phyloP scores from a whole-genome alignment of 345 rosid species.

The Jatropha curcas region DNA sequence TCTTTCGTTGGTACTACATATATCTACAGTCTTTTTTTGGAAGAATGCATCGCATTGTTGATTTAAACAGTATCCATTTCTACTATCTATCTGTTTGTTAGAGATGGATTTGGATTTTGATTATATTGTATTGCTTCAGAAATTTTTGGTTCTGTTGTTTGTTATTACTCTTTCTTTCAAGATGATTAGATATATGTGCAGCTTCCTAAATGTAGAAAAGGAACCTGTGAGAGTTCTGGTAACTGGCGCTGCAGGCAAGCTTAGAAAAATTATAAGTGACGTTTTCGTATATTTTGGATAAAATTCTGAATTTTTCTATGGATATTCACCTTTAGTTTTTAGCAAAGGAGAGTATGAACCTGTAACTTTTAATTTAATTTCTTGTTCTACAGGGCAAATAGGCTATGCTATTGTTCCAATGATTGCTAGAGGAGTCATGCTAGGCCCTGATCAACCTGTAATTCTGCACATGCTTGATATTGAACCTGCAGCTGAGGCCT shows the following conservation, averaged over 20 bases:
- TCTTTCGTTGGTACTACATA: background rate
- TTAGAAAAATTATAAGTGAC: background rate
- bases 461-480: slow-evolving; percentile 82
- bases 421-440: slow-evolving; percentile 80
- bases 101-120: slow-evolving; percentile 40
- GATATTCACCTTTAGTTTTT: background rate
- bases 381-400: slow-evolving; percentile 63
- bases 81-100: background rate
- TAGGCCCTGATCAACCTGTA: slow-evolving; percentile 81
- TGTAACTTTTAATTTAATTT: background rate
- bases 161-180: slow-evolving; percentile 51
- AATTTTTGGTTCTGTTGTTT: slow-evolving; percentile 44
- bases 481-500: slow-evolving; percentile 57
- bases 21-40: background rate
- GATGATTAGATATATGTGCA: slow-evolving; percentile 59
- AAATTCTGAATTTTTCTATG: background rate
- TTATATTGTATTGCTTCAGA: slow-evolving; percentile 42
- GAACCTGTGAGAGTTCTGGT: slow-evolving; percentile 63
- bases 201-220: slow-evolving; percentile 49
- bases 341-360: background rate
- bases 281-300: background rate
- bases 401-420: slow-evolving; percentile 84
- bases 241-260: slow-evolving; percentile 84
- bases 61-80: slow-evolving; percentile 4
- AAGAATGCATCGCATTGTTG: slow-evolving; percentile 12